phyloP scores from a whole-genome alignment of 208 protist species.

The Jaenimonas drosophilae region DNA sequence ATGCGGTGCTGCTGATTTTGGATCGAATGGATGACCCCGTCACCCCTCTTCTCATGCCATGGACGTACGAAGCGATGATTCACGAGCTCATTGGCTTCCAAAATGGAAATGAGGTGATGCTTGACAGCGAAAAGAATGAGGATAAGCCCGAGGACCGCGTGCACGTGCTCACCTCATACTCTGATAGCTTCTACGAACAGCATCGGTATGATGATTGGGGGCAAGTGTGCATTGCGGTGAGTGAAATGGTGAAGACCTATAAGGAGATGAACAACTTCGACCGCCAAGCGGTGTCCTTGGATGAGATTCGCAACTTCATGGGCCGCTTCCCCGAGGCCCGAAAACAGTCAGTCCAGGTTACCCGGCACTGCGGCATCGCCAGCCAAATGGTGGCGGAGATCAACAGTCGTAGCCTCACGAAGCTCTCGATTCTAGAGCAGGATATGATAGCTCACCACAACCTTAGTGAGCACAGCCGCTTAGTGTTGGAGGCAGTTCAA shows the following conservation, averaged over 20 bases:
- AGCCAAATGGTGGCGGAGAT: conserved; percentile 68
- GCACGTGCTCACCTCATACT: conserved; percentile 67
- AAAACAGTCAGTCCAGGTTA: conserved; percentile 72
- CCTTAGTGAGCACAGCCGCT: conserved; percentile 62
- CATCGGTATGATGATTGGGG: conserved; percentile 97
- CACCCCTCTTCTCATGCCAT: conserved; percentile 96
- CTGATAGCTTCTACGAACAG: conserved; percentile 93
- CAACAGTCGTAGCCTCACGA: conserved; percentile 73
- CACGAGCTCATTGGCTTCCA: conserved; percentile 95
- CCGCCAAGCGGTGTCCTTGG: conserved; percentile 64
- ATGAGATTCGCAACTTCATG: conserved; percentile 86
- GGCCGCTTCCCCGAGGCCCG: conserved; percentile 73
- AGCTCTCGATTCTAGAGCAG: conserved; percentile 79
- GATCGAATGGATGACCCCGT: conserved; percentile 92
- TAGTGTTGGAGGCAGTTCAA: conserved; percentile 69
- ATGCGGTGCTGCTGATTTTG: conserved; percentile 76
- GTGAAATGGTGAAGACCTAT: conserved; percentile 93
- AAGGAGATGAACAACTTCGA: conserved; percentile 87
- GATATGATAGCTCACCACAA: conserved; percentile 71
- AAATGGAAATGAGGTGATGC: conserved; percentile 86
- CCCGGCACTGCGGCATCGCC: conserved; percentile 71
- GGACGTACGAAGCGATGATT: conserved; percentile 99
- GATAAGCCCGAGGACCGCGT: conserved; percentile 58
- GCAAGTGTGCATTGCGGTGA: conserved; percentile 92
- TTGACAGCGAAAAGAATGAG: conserved; percentile 49